Percentiles rank a stretch among this genome's conserved stretches.
phyloP scores from a whole-genome alignment of 345 rosid species.

The Turnera subulata region DNA sequence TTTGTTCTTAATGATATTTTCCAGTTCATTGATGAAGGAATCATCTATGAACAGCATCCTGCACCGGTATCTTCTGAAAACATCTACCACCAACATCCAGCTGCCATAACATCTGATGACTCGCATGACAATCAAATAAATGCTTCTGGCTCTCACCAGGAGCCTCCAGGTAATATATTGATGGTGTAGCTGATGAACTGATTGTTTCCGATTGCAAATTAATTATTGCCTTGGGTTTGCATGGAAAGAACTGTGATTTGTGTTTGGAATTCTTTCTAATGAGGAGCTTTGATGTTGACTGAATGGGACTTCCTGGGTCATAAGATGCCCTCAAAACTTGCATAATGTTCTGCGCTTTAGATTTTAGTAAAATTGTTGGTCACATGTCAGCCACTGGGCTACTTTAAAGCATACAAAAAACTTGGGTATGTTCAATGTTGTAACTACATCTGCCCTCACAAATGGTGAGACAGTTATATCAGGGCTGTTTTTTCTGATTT shows the following conservation, averaged over 20 bases:
- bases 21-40: constrained; percentile 60
- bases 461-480: too few species aligned
- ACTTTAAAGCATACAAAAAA: too few species aligned
- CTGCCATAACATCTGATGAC: constrained; percentile 43
- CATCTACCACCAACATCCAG: constrained; percentile 20
- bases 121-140: constrained; percentile 41
- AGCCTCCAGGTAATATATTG: constrained; percentile 54
- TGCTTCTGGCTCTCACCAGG: constrained; percentile 47
- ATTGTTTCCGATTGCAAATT: too few species aligned
- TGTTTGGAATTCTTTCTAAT: background rate
- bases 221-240: background rate
- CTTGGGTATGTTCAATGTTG: too few species aligned
- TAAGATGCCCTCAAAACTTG: too few species aligned
- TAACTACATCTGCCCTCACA: too few species aligned
- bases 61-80: constrained; percentile 16
- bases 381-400: too few species aligned
- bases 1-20: constrained; percentile 89
- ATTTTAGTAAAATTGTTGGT: too few species aligned
- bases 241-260: background rate
- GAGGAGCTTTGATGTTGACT: too few species aligned
- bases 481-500: too few species aligned
- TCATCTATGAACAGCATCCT: constrained; percentile 32
- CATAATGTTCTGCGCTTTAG: too few species aligned
- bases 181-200: background rate
- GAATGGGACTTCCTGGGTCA: too few species aligned